Conservation (phyloP, 164 flowering plant genomes). For the Berberis thunbergii region DNA sequence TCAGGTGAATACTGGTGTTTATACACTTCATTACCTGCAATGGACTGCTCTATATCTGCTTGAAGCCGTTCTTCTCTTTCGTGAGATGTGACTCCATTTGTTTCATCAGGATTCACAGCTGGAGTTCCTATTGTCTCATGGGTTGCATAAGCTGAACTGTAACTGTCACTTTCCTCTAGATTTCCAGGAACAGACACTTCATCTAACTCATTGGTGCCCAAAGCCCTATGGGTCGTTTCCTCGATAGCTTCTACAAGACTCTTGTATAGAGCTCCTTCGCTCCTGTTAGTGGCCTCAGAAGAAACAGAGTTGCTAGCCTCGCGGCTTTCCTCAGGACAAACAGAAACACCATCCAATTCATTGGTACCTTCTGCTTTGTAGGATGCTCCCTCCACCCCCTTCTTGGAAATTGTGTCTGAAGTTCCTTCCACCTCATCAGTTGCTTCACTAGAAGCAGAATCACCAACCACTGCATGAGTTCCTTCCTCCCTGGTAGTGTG, state of each 20-base stretch:
- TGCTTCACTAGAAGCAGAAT: background rate
- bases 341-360: background rate
- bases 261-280: background rate
- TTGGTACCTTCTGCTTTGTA: background rate
- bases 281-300: background rate
- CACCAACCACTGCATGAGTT: background rate
- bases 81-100: background rate
- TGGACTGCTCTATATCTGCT: conserved; percentile 6
- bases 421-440: conserved; percentile 4
- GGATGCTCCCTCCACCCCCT: background rate
- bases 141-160: conserved; percentile 6
- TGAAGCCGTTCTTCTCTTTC: conserved; percentile 3
- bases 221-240: conserved; percentile 5
- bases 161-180: conserved; percentile 5
- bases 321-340: background rate
- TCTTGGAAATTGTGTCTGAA: conserved; percentile 7
- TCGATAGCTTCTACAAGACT: background rate
- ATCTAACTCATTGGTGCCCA: conserved; percentile 5
- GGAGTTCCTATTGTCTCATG: conserved; percentile 5
- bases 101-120: conserved; percentile 7
- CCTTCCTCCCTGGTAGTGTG: no score
- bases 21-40: conserved; percentile 12
- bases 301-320: background rate
- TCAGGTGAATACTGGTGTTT: conserved; percentile 2
- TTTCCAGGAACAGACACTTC: conserved; percentile 1